Evolutionary conservation across 140 eudicot species (phyloP), one percentile per base, ranked within the genome.

Genomic region (Erigeron philadelphicus): DNA sequence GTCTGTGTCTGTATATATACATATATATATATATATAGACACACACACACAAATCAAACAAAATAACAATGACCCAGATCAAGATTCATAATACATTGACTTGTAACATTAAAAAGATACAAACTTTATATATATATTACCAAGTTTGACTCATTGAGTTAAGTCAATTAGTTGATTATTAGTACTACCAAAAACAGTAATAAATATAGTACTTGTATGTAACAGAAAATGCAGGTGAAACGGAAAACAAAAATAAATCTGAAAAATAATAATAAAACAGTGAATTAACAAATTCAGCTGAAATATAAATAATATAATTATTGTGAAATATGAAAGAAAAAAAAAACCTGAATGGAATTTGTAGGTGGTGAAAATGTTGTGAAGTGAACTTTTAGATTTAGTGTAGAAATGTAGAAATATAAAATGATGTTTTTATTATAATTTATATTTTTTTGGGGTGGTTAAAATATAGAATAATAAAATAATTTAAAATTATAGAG

Each of bases 281-380:
- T 63, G 41, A 49, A 53, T 40, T 41, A 72, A 63, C 45, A 49
- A 52, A 62, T 19, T 21, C 55, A 72, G 62, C 46, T 72, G 52
- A 45, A 42, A 19, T 18, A 56, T 70, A 7, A 11, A 64, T 31
- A 31, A 31, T 31, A 31, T 31, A 31, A 31, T 31, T 1, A 25
- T 1, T 31, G 3, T 31, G 38, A 31, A 31, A 31, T n/a, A 41
- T 41, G n/a, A 50, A 54, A 15, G 61, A 75, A 72, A 44, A 75
- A 72, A 25, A 10, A 67, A 56, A 66, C 75, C 71, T 65, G 49
- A 25, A 31, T 31, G 5, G 38, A 74, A 66, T 64, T 67, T 61
- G 71, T 53, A 4, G 59, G 9, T 50, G 54, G 71, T 82, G 71
- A 50, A 67, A 79, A 35, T 75, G 71, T 11, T 25, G 59, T 40